Evolutionary conservation across 345 rosid species (phyloP).

Genomic region (Toxicodendron radicans): DNA sequence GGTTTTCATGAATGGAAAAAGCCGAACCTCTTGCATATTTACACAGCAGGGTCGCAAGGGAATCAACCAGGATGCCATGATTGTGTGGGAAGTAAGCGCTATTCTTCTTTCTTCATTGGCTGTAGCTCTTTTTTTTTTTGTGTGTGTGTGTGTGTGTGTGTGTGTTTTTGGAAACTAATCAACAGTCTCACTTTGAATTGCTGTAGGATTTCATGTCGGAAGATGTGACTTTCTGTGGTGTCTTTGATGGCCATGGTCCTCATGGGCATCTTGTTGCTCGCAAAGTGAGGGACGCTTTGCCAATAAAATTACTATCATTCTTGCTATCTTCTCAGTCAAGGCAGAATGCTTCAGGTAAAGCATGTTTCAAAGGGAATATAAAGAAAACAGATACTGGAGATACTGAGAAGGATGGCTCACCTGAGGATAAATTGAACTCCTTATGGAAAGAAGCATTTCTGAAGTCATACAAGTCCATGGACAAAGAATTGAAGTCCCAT

Average conservation of each 20-base stretch:
- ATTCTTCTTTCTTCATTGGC: slow-evolving; percentile 15
- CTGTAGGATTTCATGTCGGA: slow-evolving; percentile 87
- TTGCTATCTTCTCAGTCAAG: slow-evolving; percentile 52
- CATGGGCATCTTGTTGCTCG: slow-evolving; percentile 98
- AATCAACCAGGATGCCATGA: slow-evolving; percentile 95
- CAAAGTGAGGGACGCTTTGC: slow-evolving; percentile 91
- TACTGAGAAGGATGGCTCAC: slow-evolving; percentile 46
- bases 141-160: background rate
- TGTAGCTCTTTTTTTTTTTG: slow-evolving; percentile 4
- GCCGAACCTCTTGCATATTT: slow-evolving; percentile 80
- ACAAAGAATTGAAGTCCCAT: slow-evolving; percentile 90
- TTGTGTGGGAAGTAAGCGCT: slow-evolving; percentile 96
- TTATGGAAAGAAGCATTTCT: slow-evolving; percentile 91
- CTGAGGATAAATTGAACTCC: slow-evolving; percentile 50
- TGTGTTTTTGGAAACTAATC: slow-evolving; percentile 14
- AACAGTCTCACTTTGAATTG: slow-evolving; percentile 17
- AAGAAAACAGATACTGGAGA: slow-evolving; percentile 53
- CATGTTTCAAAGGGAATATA: slow-evolving; percentile 50
- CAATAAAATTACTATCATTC: slow-evolving; percentile 69
- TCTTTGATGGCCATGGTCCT: slow-evolving; percentile 99
- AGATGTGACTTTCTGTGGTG: slow-evolving; percentile 89
- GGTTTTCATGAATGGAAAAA: slow-evolving; percentile 77
- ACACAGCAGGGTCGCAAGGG: slow-evolving; percentile 99
- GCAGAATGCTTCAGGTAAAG: slow-evolving; percentile 46
- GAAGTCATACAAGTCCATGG: slow-evolving; percentile 94